phyloP scores from a whole-genome alignment of 345 rosid species.

The Salix exigua region DNA sequence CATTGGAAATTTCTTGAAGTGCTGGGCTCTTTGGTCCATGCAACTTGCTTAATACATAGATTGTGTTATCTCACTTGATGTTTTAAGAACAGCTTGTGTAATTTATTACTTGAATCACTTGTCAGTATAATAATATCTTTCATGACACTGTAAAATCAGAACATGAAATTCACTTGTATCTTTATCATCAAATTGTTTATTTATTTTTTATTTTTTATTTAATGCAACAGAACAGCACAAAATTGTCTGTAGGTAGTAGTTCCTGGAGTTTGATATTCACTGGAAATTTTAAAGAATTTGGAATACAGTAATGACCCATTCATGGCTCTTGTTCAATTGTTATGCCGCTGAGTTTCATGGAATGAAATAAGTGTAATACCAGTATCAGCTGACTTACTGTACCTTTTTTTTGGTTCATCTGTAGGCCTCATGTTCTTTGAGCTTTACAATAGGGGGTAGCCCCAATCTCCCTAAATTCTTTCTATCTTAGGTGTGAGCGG shows the following conservation, averaged over 20 bases:
- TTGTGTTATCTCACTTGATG: neutral
- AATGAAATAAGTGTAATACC: neutral
- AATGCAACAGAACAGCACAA: neutral
- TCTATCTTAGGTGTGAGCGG: neutral
- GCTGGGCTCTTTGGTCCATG: conserved; percentile 1
- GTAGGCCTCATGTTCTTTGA: neutral
- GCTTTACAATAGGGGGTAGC: neutral
- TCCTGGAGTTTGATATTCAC: neutral
- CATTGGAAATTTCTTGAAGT: neutral
- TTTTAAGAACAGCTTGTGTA: neutral
- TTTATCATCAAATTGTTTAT: neutral
- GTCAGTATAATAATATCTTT: neutral
- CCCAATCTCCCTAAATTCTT: neutral
- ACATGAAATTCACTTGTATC: neutral
- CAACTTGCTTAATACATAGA: neutral
- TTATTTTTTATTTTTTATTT: neutral
- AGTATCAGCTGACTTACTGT: neutral
- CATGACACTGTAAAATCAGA: neutral
- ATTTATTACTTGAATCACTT: neutral
- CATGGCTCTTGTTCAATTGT: neutral
- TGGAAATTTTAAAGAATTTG: conserved; percentile 1
- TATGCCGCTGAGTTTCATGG: neutral
- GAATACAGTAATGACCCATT: neutral
- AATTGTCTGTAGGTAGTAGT: neutral
- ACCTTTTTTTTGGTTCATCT: neutral